Conservation (phyloP, 192 early-diverging fungal species). For the Neocallimastix lanati region DNA sequence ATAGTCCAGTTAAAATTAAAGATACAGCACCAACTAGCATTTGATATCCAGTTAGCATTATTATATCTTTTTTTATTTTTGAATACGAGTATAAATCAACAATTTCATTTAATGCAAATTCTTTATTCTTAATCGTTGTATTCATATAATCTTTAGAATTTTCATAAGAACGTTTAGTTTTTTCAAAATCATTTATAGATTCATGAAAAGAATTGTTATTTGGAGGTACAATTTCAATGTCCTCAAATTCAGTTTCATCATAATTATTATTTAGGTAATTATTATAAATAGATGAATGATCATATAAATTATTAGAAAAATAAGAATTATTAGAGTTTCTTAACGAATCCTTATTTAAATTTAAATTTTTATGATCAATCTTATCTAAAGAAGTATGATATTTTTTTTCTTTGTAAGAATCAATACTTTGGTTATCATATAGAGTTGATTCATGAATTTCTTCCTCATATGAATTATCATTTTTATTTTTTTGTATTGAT, state of each 20-base stretch:
- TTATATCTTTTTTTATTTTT: not conserved
- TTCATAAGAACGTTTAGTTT: not conserved
- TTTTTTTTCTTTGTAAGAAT: not conserved
- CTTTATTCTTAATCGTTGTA: not conserved
- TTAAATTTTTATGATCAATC: not conserved
- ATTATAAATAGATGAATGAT: not conserved
- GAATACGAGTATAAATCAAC: not conserved
- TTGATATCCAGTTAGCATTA: not conserved
- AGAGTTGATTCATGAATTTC: no score
- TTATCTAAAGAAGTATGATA: not conserved
- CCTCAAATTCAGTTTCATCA: not conserved
- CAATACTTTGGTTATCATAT: no score
- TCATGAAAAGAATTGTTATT: not conserved
- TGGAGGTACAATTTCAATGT: not conserved
- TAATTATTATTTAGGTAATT: not conserved
- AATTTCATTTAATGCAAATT: not conserved
- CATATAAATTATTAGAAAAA: not conserved
- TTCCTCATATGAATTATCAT: no score
- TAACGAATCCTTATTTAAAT: not conserved
- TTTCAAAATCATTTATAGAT: not conserved
- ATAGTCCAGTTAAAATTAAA: not conserved
- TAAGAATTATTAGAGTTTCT: not conserved
- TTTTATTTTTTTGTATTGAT: no score
- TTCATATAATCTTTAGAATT: no score
- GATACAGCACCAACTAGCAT: not conserved